A percentile compares a stretch with the other conserved stretches of the same genome.
These are phyloP conservation scores for Carex parvula DNA, from an alignment of 176 grass and related monocot genomes.

Conservation along the genomic window DNA sequence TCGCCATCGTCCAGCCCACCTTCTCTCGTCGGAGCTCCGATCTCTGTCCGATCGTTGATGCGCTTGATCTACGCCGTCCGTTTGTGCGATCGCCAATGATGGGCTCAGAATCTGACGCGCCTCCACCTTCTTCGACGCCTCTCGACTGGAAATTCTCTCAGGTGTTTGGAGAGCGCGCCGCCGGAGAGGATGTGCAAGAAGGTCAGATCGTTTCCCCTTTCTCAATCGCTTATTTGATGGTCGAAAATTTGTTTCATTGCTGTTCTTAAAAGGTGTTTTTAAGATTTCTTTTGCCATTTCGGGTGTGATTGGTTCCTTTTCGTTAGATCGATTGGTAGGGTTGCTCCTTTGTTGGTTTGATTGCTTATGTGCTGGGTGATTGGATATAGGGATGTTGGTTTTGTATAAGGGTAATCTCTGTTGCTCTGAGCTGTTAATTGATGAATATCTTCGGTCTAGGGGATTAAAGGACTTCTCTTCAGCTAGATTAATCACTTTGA, in stretches of 20 bases:
- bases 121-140: conserved; percentile 6
- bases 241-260: conserved; percentile 13
- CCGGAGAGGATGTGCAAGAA: conserved; percentile 81
- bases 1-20: not conserved
- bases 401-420: not conserved
- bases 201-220: conserved; percentile 41
- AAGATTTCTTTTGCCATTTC: not conserved
- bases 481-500: not conserved
- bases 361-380: not conserved
- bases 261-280: conserved; percentile 40
- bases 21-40: conserved; percentile 35
- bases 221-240: not conserved
- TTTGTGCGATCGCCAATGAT: conserved; percentile 31
- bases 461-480: not conserved
- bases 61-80: conserved; percentile 15
- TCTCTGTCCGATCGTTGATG: conserved; percentile 16
- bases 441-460: not conserved
- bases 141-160: conserved; percentile 84
- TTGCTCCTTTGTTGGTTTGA: not conserved
- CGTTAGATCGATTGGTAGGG: conserved; percentile 3
- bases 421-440: not conserved
- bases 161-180: conserved; percentile 76
- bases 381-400: not conserved
- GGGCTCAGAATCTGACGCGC: conserved; percentile 27
- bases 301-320: not conserved